A percentile compares a stretch with the other conserved stretches of the same genome.
phyloP scores from a whole-genome alignment of 2,329 filamentous ascomycete species.

The Remersonia thermophila region DNA sequence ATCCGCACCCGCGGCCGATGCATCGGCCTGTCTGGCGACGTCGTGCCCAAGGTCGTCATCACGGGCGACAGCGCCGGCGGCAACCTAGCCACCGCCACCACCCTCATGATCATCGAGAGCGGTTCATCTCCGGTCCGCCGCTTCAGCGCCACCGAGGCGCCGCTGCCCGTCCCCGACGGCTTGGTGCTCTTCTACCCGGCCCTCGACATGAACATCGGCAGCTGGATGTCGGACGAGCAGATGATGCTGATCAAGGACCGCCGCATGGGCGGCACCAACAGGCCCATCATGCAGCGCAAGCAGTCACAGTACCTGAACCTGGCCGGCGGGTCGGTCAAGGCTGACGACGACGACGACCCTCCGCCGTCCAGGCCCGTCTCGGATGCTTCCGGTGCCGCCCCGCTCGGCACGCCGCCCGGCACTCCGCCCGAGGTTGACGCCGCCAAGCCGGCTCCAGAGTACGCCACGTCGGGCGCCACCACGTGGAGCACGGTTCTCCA shows the following conservation, averaged over 20 bases:
- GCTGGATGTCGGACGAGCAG: conserved; percentile 98
- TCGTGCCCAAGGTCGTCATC: conserved; percentile 55
- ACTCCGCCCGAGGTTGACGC: conserved; percentile 9
- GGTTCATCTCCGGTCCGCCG: conserved; percentile 43
- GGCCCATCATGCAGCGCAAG: conserved; percentile 67
- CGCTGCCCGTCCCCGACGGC: conserved; percentile 62
- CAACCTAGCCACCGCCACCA: conserved; percentile 67
- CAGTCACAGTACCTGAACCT: conserved; percentile 78
- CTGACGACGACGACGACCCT: conserved; percentile 55
- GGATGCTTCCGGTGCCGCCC: too few species aligned
- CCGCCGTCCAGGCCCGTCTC: conserved; percentile 22
- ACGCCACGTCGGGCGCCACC: conserved; percentile 35
- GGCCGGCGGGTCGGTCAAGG: conserved; percentile 65
- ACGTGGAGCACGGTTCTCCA: conserved; percentile 20
- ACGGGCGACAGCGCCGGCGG: conserved; percentile 74
- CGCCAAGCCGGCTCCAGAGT: conserved; percentile 35
- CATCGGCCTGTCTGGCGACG: conserved; percentile 57
- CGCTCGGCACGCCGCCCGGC: background rate
- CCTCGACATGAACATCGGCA: conserved; percentile 93
- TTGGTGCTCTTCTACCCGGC: conserved; percentile 80
- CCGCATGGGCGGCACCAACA: conserved; percentile 64
- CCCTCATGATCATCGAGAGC: conserved; percentile 80
- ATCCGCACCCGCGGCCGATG: conserved; percentile 61
- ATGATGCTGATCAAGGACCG: conserved; percentile 88
- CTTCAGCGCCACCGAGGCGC: conserved; percentile 40